phyloP scores from a whole-genome alignment of 441 rosid genomes.

The Sinapis alba region DNA sequence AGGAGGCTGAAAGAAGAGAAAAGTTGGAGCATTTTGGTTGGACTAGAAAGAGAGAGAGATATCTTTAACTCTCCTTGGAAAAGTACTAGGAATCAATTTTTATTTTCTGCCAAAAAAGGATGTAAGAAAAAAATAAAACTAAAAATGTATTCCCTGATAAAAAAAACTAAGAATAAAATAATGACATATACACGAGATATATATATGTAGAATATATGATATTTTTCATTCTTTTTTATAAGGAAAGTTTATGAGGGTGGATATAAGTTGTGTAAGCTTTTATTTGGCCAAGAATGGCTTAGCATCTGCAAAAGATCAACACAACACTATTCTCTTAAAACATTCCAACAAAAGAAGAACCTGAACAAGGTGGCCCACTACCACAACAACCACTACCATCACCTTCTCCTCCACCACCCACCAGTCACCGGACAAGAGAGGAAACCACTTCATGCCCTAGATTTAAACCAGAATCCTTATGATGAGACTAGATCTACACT shows the following conservation, averaged over 20 bases:
- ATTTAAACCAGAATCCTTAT: conserved; percentile 29
- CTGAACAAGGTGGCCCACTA: conserved; percentile 41
- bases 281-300: conserved; percentile 43
- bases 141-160: conserved; percentile 24
- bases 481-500: conserved; percentile 25
- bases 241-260: conserved; percentile 28
- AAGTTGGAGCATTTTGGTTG: conserved; percentile 38
- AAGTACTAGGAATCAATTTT: conserved; percentile 43
- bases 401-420: conserved; percentile 20
- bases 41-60: conserved; percentile 20
- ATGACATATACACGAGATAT: background rate
- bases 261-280: conserved; percentile 32
- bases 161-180: conserved; percentile 17
- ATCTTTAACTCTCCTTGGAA: conserved; percentile 37
- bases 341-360: conserved; percentile 36
- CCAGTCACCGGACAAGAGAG: conserved; percentile 28
- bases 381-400: conserved; percentile 22
- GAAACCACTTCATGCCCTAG: conserved; percentile 38
- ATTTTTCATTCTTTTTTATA: background rate
- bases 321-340: conserved; percentile 29
- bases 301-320: conserved; percentile 29
- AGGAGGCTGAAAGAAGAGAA: conserved; percentile 41
- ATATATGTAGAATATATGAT: background rate
- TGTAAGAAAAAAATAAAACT: background rate
- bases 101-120: conserved; percentile 9